These are phyloP conservation scores for Lachnellula arida DNA, from an alignment of 2,329 filamentous ascomycete genomes.

Conservation along the genomic window DNA sequence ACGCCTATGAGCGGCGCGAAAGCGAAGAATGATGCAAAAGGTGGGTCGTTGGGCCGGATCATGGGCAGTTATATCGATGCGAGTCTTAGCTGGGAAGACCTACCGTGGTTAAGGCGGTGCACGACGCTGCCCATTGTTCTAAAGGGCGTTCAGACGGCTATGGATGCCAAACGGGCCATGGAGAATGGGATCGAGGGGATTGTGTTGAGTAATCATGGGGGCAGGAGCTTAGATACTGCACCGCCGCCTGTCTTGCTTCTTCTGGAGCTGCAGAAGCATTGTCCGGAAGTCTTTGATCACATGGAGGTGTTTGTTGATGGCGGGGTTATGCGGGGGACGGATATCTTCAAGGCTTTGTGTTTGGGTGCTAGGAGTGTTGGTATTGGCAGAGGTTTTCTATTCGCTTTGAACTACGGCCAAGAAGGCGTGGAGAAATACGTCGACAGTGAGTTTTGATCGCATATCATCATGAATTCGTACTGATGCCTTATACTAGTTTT, in stretches of 20 bases:
- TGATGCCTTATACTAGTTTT: slow-evolving; percentile 36
- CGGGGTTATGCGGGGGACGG: slow-evolving; percentile 59
- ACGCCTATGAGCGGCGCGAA: slow-evolving; percentile 48
- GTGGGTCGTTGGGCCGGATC: slow-evolving; percentile 49
- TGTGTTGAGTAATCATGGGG: slow-evolving; percentile 67
- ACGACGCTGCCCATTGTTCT: slow-evolving; percentile 54
- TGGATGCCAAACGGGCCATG: slow-evolving; percentile 57
- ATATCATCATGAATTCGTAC: not conserved
- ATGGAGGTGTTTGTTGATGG: slow-evolving; percentile 63
- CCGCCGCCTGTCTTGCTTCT: slow-evolving; percentile 54
- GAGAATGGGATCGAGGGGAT: slow-evolving; percentile 61
- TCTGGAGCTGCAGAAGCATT: slow-evolving; percentile 58
- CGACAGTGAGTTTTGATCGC: slow-evolving; percentile 42
- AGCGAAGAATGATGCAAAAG: slow-evolving; percentile 48
- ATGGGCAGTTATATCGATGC: slow-evolving; percentile 55
- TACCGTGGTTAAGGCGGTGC: slow-evolving; percentile 58
- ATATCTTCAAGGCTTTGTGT: slow-evolving; percentile 63
- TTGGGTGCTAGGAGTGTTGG: slow-evolving; percentile 61
- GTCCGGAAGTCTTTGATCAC: slow-evolving; percentile 53
- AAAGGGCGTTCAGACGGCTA: slow-evolving; percentile 66
- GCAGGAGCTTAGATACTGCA: slow-evolving; percentile 48
- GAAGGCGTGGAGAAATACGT: slow-evolving; percentile 51
- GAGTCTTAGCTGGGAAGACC: slow-evolving; percentile 57
- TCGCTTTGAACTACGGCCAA: slow-evolving; percentile 56
- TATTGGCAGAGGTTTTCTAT: slow-evolving; percentile 57